Evolutionary conservation across 768 basidiomycete species (phyloP), one percentile per base, ranked within the genome.

Genomic region (Candolleomyces efflorescens): DNA sequence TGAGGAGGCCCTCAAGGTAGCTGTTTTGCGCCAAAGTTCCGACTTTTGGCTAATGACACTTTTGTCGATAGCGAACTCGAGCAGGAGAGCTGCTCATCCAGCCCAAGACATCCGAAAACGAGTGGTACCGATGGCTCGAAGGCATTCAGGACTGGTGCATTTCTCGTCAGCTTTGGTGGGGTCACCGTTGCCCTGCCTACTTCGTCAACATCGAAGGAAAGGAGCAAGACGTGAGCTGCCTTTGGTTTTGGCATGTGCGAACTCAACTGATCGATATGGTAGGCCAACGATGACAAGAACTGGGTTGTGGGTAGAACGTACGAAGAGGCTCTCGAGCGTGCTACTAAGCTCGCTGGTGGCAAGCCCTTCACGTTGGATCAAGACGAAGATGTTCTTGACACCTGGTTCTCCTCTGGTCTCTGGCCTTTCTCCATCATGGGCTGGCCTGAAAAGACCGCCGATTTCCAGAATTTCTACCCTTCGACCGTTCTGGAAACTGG

Each of bases 161-260:
- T 66, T 98, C 97, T 2, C 90, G 97, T 54, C 97, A 99, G 68
- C 81, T 98, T 17, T 99, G 97, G 97, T 98, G 96, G 96, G 96
- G 97, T 26, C 96, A 98, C 68, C 85, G 97, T 56, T 89, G 87
- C 68, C 97, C 97, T 2, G 97, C 94, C 0, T 98, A 97, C 75
- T 89, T 94, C 59, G 87, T 97, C 48, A 81, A 82, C 46, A 83
- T 98, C 56, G 91, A 94, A 56, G 94, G 93, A 4, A 71, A 78
- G 59, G 78, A 80, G 2, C 82, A 83, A 55, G 85, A 94, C 54
- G 90, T 86, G 63, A 53, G 82, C 67, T 27, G n/a, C n/a, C 17
- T n/a, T 24, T 49, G 18, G 13, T 46, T 17, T n/a, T 37, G 5
- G 15, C 22, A 17, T 32, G 32, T 32, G 11, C 32, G 32, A 32